Conservation (phyloP, 2,329 filamentous ascomycete genomes). For the Metarhizium album region DNA sequence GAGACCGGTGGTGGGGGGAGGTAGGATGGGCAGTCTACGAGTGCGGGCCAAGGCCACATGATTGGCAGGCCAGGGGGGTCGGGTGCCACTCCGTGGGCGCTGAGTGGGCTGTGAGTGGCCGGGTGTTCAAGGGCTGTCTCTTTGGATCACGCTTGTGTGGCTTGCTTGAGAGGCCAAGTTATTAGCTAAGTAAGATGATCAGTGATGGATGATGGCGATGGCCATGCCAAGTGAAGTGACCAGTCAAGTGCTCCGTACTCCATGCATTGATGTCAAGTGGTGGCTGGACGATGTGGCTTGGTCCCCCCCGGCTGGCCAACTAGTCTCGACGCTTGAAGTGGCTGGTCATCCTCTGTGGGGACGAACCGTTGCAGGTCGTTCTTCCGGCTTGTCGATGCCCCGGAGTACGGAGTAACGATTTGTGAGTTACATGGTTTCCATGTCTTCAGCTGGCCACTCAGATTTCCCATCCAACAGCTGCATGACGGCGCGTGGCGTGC, state of each 20-base stretch:
- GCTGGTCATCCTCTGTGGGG: background rate
- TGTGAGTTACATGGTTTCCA: no score
- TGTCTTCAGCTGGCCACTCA: background rate
- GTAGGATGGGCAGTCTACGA: conserved; percentile 12
- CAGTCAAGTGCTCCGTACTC: no score
- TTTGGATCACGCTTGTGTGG: no score
- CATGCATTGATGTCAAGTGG: no score
- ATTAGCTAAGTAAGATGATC: background rate
- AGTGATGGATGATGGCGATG: conserved; percentile 2
- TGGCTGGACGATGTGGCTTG: background rate
- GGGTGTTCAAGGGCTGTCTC: conserved; percentile 4
- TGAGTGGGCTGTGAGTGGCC: conserved; percentile 11
- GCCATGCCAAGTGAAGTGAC: background rate
- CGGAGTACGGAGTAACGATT: no score
- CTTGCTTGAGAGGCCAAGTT: background rate
- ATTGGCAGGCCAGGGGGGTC: conserved; percentile 18
- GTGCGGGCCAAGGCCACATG: conserved; percentile 18
- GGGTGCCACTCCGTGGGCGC: conserved; percentile 4
- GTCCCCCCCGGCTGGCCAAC: background rate
- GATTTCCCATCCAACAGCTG: background rate
- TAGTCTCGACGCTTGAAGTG: background rate
- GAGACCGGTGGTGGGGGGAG: conserved; percentile 7
- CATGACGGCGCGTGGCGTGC: background rate
- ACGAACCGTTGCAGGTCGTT: background rate
- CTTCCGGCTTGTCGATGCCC: background rate